phyloP scores from a whole-genome alignment of 2,329 filamentous ascomycete genomes.

The Nemania bipapillata region DNA sequence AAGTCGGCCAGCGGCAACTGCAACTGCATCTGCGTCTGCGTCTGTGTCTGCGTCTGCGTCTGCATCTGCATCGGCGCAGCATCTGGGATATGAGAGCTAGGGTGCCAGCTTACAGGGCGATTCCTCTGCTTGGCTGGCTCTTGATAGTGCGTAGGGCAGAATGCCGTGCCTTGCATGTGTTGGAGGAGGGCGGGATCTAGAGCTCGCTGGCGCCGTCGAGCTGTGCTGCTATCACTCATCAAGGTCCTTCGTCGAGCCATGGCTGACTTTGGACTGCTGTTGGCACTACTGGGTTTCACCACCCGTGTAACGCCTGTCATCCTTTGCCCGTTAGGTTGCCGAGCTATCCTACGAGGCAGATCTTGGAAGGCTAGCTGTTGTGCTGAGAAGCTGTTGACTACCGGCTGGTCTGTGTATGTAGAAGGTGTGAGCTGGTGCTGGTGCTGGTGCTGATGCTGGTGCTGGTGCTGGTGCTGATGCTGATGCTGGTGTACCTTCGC shows the following conservation, averaged over 20 bases:
- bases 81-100: constrained; percentile 63
- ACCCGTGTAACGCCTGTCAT: constrained; percentile 66
- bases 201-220: constrained; percentile 60
- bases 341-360: constrained; percentile 60
- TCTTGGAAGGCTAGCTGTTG: constrained; percentile 64
- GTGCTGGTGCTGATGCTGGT: constrained; percentile 49
- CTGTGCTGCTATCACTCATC: constrained; percentile 62
- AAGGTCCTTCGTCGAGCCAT: constrained; percentile 66
- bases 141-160: constrained; percentile 47
- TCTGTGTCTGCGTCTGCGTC: constrained; percentile 53
- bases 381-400: constrained; percentile 63
- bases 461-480: constrained; percentile 49
- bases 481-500: constrained; percentile 49
- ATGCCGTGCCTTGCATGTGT: constrained; percentile 50
- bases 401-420: constrained; percentile 56
- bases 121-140: constrained; percentile 55
- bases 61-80: constrained; percentile 54
- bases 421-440: constrained; percentile 49
- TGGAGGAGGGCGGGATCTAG: constrained; percentile 58
- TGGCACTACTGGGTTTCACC: constrained; percentile 73
- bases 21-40: constrained; percentile 53
- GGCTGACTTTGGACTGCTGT: constrained; percentile 71
- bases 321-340: constrained; percentile 63
- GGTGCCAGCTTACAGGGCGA: constrained; percentile 81
- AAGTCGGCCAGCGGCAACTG: constrained; percentile 52